phyloP scores from a whole-genome alignment of 2,329 filamentous ascomycete species.

The Aureobasidium mangrovei region DNA sequence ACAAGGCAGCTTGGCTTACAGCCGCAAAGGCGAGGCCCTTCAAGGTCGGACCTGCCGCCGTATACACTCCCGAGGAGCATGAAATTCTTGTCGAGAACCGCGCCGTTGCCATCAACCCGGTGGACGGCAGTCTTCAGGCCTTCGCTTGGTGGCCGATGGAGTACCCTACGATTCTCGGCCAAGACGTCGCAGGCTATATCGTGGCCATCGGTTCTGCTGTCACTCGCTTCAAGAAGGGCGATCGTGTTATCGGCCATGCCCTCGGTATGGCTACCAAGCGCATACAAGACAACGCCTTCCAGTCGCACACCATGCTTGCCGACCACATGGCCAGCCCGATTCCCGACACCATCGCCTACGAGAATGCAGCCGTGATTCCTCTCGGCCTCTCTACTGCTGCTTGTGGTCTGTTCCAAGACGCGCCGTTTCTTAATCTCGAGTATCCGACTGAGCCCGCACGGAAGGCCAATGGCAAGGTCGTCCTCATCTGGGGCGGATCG shows the following conservation, averaged over 20 bases:
- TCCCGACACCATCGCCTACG: neutral
- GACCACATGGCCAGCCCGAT: neutral
- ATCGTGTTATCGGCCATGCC: neutral
- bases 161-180: neutral
- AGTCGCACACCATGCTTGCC: neutral
- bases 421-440: neutral
- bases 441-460: neutral
- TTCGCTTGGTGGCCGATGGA: constrained; percentile 18
- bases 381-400: neutral
- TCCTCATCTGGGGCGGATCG: constrained; percentile 46
- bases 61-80: no score
- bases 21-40: no score
- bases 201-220: neutral
- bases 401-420: neutral
- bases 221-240: neutral
- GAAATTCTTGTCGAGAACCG: neutral
- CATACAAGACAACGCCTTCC: neutral
- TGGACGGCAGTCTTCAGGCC: neutral
- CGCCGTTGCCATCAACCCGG: neutral
- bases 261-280: neutral
- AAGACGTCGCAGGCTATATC: neutral
- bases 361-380: neutral
- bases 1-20: no score
- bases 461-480: constrained; percentile 22
- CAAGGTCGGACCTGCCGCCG: no score